phyloP scores from a whole-genome alignment of 768 basidiomycete genomes.

The Phaffia australis region DNA sequence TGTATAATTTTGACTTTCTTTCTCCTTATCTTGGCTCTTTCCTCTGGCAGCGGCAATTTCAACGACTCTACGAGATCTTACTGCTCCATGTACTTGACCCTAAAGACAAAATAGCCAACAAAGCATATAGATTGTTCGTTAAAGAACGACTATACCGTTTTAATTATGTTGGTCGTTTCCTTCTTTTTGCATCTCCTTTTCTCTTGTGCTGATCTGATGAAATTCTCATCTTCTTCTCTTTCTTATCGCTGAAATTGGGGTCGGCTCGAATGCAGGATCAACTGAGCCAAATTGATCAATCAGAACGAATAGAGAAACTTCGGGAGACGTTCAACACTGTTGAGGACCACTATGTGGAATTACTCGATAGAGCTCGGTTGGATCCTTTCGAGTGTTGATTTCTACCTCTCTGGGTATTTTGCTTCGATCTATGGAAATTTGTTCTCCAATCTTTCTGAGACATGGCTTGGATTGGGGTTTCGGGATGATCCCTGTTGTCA shows the following conservation, averaged over 20 bases:
- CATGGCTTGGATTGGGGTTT: no score
- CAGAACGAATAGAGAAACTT: constrained; percentile 76
- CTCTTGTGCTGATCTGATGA: background rate
- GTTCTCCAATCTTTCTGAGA: no score
- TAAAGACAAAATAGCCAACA: constrained; percentile 47
- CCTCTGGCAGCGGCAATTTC: constrained; percentile 69
- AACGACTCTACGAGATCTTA: constrained; percentile 83
- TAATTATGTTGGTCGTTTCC: constrained; percentile 66
- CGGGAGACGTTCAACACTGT: constrained; percentile 88
- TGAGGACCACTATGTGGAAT: constrained; percentile 68
- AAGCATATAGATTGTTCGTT: constrained; percentile 65
- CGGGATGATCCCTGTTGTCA: no score
- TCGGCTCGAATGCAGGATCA: constrained; percentile 51
- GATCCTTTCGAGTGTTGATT: no score
- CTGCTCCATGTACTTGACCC: constrained; percentile 61
- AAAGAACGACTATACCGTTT: constrained; percentile 91
- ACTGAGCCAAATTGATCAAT: constrained; percentile 72
- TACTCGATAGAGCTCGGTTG: constrained; percentile 43
- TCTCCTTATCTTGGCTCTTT: background rate
- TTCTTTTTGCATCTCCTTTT: constrained; percentile 1
- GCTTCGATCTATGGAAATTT: no score
- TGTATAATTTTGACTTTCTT: background rate
- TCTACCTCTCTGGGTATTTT: no score
- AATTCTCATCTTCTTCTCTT: background rate
- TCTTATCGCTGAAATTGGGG: constrained; percentile 2